Conservation (phyloP, 352 stramenopile species). For the Globisporangium viniferum region DNA sequence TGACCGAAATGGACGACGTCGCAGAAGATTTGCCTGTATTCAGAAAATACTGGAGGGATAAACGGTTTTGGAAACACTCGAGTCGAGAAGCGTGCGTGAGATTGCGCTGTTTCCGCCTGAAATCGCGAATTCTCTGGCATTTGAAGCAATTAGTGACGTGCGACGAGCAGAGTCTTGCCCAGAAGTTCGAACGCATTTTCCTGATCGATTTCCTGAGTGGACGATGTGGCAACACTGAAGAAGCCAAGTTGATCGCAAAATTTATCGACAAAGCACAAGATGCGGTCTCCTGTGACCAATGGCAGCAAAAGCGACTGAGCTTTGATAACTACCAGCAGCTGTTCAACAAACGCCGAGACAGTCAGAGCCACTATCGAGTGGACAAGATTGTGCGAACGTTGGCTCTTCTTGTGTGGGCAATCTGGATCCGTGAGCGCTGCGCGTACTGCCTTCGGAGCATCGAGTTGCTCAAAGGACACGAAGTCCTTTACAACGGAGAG, state of each 20-base stretch:
- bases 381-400: constrained; percentile 30
- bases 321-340: constrained; percentile 6
- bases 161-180: neutral
- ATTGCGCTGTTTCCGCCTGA: constrained; percentile 9
- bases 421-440: constrained; percentile 43
- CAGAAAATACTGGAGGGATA: neutral
- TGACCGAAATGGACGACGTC: neutral
- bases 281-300: constrained; percentile 6
- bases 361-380: constrained; percentile 8
- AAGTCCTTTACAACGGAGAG: neutral
- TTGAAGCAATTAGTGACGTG: constrained; percentile 4
- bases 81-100: constrained; percentile 9
- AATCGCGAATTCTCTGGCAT: constrained; percentile 13
- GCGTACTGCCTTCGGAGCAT: constrained; percentile 22
- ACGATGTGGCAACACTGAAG: constrained; percentile 6
- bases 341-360: neutral
- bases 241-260: constrained; percentile 14
- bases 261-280: constrained; percentile 14
- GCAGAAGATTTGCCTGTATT: neutral
- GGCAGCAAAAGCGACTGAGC: constrained; percentile 5
- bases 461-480: constrained; percentile 13
- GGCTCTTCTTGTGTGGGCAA: constrained; percentile 26
- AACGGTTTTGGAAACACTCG: constrained; percentile 7
- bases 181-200: constrained; percentile 17
- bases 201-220: constrained; percentile 16